phyloP scores from a whole-genome alignment of 805 yeast species.

The Alloascoidea hylecoeti region DNA sequence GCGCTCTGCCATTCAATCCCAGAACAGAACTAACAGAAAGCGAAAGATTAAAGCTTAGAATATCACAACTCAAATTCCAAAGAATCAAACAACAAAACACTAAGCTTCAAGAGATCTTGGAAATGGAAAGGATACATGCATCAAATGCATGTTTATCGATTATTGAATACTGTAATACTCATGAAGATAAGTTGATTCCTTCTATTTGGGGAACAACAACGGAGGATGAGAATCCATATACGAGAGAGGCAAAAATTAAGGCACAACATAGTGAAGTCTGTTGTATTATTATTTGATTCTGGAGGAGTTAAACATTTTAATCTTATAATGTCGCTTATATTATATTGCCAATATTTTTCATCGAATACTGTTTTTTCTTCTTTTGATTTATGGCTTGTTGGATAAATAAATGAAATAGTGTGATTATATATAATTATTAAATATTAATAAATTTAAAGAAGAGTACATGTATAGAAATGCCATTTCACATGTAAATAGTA shows the following conservation, averaged over 20 bases:
- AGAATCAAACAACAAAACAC: slow-evolving; percentile 43
- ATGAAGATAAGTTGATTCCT: slow-evolving; percentile 23
- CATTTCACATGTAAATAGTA: no score
- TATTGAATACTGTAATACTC: slow-evolving; percentile 20
- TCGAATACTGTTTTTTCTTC: slow-evolving; percentile 32
- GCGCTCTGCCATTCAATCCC: no score
- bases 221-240: slow-evolving; percentile 22
- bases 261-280: slow-evolving; percentile 1
- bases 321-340: no score
- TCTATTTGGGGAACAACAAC: slow-evolving; percentile 24
- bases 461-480: no score
- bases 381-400: no score
- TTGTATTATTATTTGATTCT: slow-evolving; percentile 3
- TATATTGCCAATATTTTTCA: slow-evolving; percentile 9
- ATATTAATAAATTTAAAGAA: no score
- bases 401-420: no score
- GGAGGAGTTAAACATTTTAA: no score
- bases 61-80: slow-evolving; percentile 41
- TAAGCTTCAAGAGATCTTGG: slow-evolving; percentile 34
- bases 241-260: background rate
- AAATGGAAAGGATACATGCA: slow-evolving; percentile 46
- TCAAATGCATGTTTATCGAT: slow-evolving; percentile 42
- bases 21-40: no score
- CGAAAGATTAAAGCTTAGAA: no score
- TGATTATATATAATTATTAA: no score